Percentiles rank a stretch among this genome's conserved stretches.
phyloP scores from a whole-genome alignment of 2,329 filamentous ascomycete species.

The Cephalotrichum gorgonifer region DNA sequence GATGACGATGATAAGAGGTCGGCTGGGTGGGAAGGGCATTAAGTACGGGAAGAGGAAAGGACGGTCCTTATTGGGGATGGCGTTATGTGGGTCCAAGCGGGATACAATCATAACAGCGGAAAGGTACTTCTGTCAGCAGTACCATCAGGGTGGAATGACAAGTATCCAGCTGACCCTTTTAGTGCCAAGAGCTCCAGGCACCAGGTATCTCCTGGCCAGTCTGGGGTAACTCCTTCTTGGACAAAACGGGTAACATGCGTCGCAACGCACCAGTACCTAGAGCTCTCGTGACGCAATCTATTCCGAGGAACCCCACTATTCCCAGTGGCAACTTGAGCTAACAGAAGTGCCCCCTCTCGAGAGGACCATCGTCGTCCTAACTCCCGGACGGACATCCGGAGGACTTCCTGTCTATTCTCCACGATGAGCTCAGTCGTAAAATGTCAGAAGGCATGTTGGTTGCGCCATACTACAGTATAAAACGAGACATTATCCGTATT shows the following conservation, averaged over 20 bases:
- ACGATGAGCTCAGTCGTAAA: no score
- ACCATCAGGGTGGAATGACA: background rate
- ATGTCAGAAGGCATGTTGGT: no score
- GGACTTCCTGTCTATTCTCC: no score
- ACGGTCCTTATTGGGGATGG: background rate
- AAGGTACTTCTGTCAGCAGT: background rate
- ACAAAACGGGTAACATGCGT: background rate
- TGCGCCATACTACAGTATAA: no score
- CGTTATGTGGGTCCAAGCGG: background rate
- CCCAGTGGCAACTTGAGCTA: background rate
- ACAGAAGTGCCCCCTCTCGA: background rate
- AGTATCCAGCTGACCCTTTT: background rate
- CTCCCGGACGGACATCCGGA: background rate
- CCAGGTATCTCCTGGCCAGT: background rate
- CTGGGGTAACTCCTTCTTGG: background rate
- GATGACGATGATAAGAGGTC: constrained; percentile 2
- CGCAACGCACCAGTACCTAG: background rate
- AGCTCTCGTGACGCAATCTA: constrained; percentile 4
- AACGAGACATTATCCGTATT: no score
- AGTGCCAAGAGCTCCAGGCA: background rate
- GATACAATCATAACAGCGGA: background rate
- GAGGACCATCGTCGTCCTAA: background rate
- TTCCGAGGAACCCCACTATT: background rate
- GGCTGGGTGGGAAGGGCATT: background rate
- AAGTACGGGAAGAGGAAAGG: no score